Evolutionary conservation across 2,329 filamentous ascomycete genomes (phyloP).

Genomic region (Leptoxyphium fumago): DNA sequence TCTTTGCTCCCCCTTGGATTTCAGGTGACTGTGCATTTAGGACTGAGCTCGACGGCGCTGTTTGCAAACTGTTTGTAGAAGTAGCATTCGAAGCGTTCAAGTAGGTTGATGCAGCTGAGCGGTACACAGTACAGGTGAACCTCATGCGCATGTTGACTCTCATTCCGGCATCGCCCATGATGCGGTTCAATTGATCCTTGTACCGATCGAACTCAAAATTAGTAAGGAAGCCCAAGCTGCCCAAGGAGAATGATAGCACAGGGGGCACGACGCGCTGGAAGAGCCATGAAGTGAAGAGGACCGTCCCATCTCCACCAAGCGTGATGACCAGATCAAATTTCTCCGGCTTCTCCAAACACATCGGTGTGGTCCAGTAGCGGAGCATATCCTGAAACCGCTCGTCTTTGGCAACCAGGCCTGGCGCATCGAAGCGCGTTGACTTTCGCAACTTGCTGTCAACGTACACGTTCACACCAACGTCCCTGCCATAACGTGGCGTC

Average conservation of each 20-base stretch:
- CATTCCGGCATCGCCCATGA: slow-evolving; percentile 94
- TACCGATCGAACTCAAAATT: slow-evolving; percentile 80
- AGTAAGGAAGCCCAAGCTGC: slow-evolving; percentile 76
- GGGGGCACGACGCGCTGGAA: slow-evolving; percentile 81
- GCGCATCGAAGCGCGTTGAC: slow-evolving; percentile 74
- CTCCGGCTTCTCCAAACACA: slow-evolving; percentile 87
- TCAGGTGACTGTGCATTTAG: neutral
- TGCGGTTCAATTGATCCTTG: slow-evolving; percentile 67
- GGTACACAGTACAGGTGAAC: slow-evolving; percentile 95
- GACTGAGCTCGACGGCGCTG: neutral
- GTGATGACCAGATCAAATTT: slow-evolving; percentile 90
- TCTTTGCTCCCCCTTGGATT: slow-evolving; percentile 39
- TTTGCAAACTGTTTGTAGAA: slow-evolving; percentile 16
- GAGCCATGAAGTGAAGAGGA: slow-evolving; percentile 81
- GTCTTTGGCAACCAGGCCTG: slow-evolving; percentile 57
- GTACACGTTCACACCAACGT: slow-evolving; percentile 89
- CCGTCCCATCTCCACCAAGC: slow-evolving; percentile 73
- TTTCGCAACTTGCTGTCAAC: slow-evolving; percentile 89
- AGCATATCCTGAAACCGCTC: slow-evolving; percentile 69
- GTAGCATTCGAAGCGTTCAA: slow-evolving; percentile 17
- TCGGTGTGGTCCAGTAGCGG: slow-evolving; percentile 88
- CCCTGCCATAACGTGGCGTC: slow-evolving; percentile 77
- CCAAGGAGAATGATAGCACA: slow-evolving; percentile 70
- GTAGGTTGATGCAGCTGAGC: slow-evolving; percentile 32
- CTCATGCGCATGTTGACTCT: slow-evolving; percentile 95